These are phyloP conservation scores for Lactarius psammicola DNA, from an alignment of 768 basidiomycete genomes.

Conservation along the genomic window DNA sequence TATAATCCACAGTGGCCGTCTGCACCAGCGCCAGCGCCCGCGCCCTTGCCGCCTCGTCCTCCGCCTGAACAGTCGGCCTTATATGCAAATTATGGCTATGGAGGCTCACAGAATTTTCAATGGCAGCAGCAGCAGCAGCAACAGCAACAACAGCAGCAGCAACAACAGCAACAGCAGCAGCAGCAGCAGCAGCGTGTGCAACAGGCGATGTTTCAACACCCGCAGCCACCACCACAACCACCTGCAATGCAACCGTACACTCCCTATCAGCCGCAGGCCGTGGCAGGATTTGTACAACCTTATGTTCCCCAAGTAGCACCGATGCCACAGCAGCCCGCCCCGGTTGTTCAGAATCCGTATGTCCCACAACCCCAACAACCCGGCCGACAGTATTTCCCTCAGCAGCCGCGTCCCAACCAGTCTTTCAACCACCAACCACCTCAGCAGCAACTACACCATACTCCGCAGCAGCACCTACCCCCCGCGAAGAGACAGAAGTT, in stretches of 20 bases:
- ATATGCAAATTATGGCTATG: constrained; percentile 92
- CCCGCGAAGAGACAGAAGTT: constrained; percentile 91
- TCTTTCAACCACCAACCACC: constrained; percentile 36
- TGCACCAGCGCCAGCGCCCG: constrained; percentile 47
- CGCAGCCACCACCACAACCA: constrained; percentile 53
- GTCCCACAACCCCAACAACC: constrained; percentile 39
- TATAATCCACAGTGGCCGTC: constrained; percentile 66
- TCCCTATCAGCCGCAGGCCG: constrained; percentile 64
- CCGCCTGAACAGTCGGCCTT: constrained; percentile 78
- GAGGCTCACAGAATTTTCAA: constrained; percentile 54
- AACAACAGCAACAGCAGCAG: constrained; percentile 64
- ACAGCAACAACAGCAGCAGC: constrained; percentile 32
- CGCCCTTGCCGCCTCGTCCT: constrained; percentile 51
- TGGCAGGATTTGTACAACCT: constrained; percentile 59
- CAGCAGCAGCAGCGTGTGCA: constrained; percentile 53
- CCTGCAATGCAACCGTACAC: constrained; percentile 65
- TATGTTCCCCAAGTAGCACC: constrained; percentile 63
- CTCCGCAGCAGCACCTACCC: constrained; percentile 77
- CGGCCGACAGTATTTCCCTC: constrained; percentile 46
- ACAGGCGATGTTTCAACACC: constrained; percentile 50
- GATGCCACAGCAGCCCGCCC: constrained; percentile 50
- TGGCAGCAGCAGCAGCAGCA: constrained; percentile 65
- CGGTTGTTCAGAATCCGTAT: constrained; percentile 40
- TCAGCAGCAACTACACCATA: constrained; percentile 51
- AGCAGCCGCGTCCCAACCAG: constrained; percentile 45